These are phyloP conservation scores for Calonectria honghensis DNA, from an alignment of 2,329 filamentous ascomycete genomes.

Conservation along the genomic window DNA sequence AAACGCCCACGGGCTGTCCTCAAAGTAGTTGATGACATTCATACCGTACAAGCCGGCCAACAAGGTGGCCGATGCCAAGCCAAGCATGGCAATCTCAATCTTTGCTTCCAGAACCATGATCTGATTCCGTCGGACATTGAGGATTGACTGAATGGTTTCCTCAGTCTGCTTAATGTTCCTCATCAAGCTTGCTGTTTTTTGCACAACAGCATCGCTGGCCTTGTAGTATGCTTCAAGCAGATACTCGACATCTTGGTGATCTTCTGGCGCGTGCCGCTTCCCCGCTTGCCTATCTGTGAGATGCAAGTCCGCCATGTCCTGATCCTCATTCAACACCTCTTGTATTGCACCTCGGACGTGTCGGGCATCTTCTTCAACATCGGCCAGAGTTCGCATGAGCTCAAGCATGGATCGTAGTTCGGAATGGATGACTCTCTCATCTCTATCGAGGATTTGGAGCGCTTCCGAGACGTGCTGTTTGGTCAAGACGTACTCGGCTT, in stretches of 20 bases:
- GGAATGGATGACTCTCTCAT: not conserved
- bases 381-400: not conserved
- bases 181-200: constrained; percentile 10
- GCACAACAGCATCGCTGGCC: constrained; percentile 18
- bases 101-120: constrained; percentile 31
- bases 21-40: constrained; percentile 32
- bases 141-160: constrained; percentile 27
- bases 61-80: constrained; percentile 12
- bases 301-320: constrained; percentile 32
- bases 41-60: constrained; percentile 28
- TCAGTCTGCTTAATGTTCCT: constrained; percentile 22
- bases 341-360: constrained; percentile 24
- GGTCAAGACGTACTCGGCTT: constrained; percentile 27
- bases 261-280: not conserved
- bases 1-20: constrained; percentile 26
- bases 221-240: constrained; percentile 33
- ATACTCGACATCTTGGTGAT: constrained; percentile 32
- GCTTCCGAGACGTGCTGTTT: constrained; percentile 15
- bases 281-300: constrained; percentile 20
- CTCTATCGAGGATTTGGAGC: constrained; percentile 7
- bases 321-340: constrained; percentile 30
- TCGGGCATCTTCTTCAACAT: constrained; percentile 14
- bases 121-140: constrained; percentile 32
- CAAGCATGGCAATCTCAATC: constrained; percentile 28
- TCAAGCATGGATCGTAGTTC: constrained; percentile 23